These are phyloP conservation scores for Barbatosphaeria neglecta DNA, from an alignment of 495 filamentous ascomycete species.

Conservation along the genomic window DNA sequence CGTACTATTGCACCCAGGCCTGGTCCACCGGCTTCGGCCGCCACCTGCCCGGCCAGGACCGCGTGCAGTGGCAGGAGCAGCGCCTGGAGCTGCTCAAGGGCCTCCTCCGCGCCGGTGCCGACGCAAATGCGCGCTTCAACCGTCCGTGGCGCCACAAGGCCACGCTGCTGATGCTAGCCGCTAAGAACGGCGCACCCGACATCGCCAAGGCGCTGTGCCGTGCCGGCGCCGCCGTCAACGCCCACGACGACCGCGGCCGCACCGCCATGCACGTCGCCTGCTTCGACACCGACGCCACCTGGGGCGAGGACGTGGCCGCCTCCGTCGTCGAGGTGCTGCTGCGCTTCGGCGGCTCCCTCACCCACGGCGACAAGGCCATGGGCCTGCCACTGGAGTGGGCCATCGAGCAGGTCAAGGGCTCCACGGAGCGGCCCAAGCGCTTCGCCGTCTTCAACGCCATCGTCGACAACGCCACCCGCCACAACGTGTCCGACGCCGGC, in stretches of 20 bases:
- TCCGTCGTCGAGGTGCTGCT: conserved; percentile 9
- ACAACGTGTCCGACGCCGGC: conserved; percentile 10
- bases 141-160: conserved; percentile 9
- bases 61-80: conserved; percentile 12
- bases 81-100: conserved; percentile 12
- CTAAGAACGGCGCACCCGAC: conserved; percentile 12
- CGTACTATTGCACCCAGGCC: conserved; percentile 12
- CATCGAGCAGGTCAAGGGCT: conserved; percentile 10
- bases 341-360: conserved; percentile 8
- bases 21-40: conserved; percentile 13
- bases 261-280: conserved; percentile 12
- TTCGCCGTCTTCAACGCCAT: not conserved
- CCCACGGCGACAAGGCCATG: conserved; percentile 11
- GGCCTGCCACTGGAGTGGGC: conserved; percentile 12
- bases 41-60: conserved; percentile 12
- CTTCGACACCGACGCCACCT: conserved; percentile 7
- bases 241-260: conserved; percentile 8
- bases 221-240: conserved; percentile 11
- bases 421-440: not conserved
- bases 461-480: conserved; percentile 1
- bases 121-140: conserved; percentile 14
- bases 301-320: conserved; percentile 7
- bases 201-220: conserved; percentile 7
- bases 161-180: conserved; percentile 16
- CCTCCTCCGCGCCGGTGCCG: conserved; percentile 11